These are phyloP conservation scores for Lentinus tigrinus DNA, from an alignment of 768 basidiomycete genomes.

Conservation along the genomic window DNA sequence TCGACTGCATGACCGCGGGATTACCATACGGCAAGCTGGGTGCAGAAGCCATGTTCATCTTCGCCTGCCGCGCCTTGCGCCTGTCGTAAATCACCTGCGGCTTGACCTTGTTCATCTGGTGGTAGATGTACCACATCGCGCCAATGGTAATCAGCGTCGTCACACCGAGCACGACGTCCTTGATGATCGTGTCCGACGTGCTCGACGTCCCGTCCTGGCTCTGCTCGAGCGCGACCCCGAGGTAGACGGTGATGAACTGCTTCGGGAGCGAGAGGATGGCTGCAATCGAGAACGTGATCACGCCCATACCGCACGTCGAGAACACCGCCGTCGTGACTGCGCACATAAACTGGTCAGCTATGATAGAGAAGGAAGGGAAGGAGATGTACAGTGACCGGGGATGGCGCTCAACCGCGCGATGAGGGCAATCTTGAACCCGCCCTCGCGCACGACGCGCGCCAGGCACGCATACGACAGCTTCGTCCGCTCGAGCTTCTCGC, in stretches of 20 bases:
- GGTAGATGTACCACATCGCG: slow-evolving; percentile 85
- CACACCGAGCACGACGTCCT: slow-evolving; percentile 62
- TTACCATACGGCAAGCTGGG: slow-evolving; percentile 18
- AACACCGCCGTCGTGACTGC: slow-evolving; percentile 87
- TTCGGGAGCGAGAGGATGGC: slow-evolving; percentile 85
- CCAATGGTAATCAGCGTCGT: slow-evolving; percentile 70
- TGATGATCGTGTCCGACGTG: slow-evolving; percentile 61
- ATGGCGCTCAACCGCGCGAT: slow-evolving; percentile 79
- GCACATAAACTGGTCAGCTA: neutral
- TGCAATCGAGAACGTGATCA: slow-evolving; percentile 74
- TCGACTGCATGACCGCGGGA: slow-evolving; percentile 28
- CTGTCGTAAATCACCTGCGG: slow-evolving; percentile 65
- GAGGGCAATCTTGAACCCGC: slow-evolving; percentile 83
- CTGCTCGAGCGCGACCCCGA: slow-evolving; percentile 76
- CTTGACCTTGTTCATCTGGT: slow-evolving; percentile 67
- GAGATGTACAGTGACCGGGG: slow-evolving; percentile 74
- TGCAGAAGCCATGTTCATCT: slow-evolving; percentile 31
- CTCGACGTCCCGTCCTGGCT: slow-evolving; percentile 30
- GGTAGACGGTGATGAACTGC: slow-evolving; percentile 89
- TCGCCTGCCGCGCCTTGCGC: slow-evolving; percentile 71
- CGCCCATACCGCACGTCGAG: slow-evolving; percentile 84
- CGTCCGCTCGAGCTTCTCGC: slow-evolving; percentile 58
- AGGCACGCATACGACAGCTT: slow-evolving; percentile 49
- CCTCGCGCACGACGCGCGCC: slow-evolving; percentile 69
- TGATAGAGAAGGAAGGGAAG: too few species aligned